Percentiles rank a stretch among this genome's conserved stretches.
Conservation (phyloP, 495 filamentous ascomycete genomes). For the Daldinia childiae region DNA sequence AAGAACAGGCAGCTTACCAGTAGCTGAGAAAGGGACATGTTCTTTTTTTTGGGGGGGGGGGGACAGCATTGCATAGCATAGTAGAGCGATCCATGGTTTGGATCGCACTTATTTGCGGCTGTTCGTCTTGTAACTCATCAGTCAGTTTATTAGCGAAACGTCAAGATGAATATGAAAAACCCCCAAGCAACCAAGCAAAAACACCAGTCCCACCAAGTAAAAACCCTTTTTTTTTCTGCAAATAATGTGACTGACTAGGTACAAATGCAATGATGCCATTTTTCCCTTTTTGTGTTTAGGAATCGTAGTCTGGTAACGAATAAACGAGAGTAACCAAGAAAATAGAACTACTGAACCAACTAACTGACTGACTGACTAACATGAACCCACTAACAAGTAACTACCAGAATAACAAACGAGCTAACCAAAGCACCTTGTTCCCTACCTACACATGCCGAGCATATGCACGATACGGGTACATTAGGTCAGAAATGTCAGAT, state of each 20-base stretch:
- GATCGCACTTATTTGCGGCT: conserved; percentile 22
- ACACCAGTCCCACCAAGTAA: conserved; percentile 3
- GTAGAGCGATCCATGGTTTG: conserved; percentile 13
- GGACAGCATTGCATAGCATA: conserved; percentile 31
- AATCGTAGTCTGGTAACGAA: conserved; percentile 21
- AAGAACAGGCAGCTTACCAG: conserved; percentile 38
- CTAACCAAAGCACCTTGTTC: conserved; percentile 21
- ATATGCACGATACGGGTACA: conserved; percentile 46
- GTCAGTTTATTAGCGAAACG: conserved; percentile 41
- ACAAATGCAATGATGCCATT: conserved; percentile 28
- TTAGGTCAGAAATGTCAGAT: conserved; percentile 40
- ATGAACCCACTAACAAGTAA: too few species aligned
- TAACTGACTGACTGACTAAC: too few species aligned
- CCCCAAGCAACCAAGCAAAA: conserved; percentile 28
- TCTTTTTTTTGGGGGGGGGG: conserved; percentile 16
- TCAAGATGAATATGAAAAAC: conserved; percentile 40
- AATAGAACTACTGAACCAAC: background rate
- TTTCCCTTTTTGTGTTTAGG: background rate
- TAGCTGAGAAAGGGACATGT: conserved; percentile 25
- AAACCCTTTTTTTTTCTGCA: too few species aligned
- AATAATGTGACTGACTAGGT: conserved; percentile 32
- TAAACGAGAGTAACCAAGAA: conserved; percentile 27
- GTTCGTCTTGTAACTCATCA: conserved; percentile 41
- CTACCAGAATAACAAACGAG: conserved; percentile 1
- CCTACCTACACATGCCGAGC: conserved; percentile 37